Evolutionary conservation across 2,329 filamentous ascomycete genomes (phyloP).

Genomic region (Aspergillus fischeri): DNA sequence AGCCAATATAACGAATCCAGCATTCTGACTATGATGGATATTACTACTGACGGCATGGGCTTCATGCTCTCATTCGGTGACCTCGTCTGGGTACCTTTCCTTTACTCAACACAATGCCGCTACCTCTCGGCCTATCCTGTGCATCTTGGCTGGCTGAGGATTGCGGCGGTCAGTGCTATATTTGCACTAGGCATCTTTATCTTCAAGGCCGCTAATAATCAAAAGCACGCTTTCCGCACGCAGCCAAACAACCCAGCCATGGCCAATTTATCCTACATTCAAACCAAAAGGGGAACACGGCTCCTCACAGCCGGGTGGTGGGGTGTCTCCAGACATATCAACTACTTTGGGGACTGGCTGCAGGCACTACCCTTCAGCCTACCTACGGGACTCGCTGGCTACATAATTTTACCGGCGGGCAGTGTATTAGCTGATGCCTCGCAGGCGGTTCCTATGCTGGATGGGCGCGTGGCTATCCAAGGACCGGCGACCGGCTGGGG

Average conservation of each 20-base stretch:
- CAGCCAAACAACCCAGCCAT: constrained; percentile 76
- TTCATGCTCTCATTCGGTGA: constrained; percentile 92
- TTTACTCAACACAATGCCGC: constrained; percentile 74
- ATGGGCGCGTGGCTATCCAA: constrained; percentile 11
- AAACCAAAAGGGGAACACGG: constrained; percentile 74
- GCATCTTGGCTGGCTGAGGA: constrained; percentile 63
- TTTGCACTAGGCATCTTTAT: constrained; percentile 71
- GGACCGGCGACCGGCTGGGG: constrained; percentile 59
- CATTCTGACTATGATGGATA: constrained; percentile 86
- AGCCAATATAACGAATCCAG: constrained; percentile 77
- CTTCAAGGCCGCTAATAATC: constrained; percentile 80
- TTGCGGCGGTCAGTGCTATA: constrained; percentile 61
- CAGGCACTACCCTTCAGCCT: constrained; percentile 84
- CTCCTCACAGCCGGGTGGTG: constrained; percentile 85
- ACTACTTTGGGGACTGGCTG: constrained; percentile 90
- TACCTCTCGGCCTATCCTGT: constrained; percentile 78
- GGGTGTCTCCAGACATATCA: constrained; percentile 84
- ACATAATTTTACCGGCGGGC: constrained; percentile 52
- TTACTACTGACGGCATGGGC: constrained; percentile 84
- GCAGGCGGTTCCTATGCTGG: constrained; percentile 52
- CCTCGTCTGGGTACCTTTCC: constrained; percentile 83
- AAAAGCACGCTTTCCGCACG: constrained; percentile 88
- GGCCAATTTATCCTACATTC: constrained; percentile 74
- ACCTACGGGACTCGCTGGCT: constrained; percentile 77
- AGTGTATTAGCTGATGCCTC: neutral